phyloP scores from a whole-genome alignment of 148 eudicot genomes.

The Euryodendron excelsum region DNA sequence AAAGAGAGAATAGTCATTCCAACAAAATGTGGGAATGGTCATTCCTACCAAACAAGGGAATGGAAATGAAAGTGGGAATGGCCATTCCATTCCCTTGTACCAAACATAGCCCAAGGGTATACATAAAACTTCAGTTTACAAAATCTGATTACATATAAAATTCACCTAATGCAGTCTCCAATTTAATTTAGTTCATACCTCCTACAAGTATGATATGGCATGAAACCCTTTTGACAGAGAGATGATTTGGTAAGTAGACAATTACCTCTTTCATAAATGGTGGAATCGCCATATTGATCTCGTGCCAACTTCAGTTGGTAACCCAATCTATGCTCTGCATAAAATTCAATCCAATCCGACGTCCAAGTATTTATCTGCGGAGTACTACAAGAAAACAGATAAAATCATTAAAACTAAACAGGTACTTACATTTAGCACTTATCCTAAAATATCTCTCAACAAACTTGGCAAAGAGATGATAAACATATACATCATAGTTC shows the following conservation, averaged over 20 bases:
- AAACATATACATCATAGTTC: not conserved
- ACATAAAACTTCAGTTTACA: not conserved
- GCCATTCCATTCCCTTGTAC: no score
- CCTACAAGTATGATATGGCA: not conserved
- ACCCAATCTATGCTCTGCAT: constrained; percentile 75
- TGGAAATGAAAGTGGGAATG: no score
- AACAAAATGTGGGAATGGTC: no score
- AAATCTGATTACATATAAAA: not conserved
- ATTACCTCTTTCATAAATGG: constrained; percentile 87
- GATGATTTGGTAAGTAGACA: not conserved
- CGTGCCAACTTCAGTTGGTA: constrained; percentile 87
- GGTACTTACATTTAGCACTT: not conserved
- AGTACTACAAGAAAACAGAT: constrained; percentile 52
- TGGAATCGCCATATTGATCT: constrained; percentile 80
- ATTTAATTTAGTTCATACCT: no score
- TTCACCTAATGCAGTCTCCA: no score
- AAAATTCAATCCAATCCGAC: constrained; percentile 91
- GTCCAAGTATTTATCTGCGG: constrained; percentile 94
- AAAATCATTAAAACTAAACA: constrained; percentile 2
- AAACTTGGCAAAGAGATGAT: not conserved
- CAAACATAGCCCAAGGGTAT: no score
- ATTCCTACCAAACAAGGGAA: no score
- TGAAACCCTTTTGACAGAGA: not conserved
- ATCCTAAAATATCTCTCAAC: not conserved
- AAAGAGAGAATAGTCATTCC: no score